Evolutionary conservation across 1,139 yeast genomes (phyloP).

Genomic region (Hemisphaericaspora xylofermentans): DNA sequence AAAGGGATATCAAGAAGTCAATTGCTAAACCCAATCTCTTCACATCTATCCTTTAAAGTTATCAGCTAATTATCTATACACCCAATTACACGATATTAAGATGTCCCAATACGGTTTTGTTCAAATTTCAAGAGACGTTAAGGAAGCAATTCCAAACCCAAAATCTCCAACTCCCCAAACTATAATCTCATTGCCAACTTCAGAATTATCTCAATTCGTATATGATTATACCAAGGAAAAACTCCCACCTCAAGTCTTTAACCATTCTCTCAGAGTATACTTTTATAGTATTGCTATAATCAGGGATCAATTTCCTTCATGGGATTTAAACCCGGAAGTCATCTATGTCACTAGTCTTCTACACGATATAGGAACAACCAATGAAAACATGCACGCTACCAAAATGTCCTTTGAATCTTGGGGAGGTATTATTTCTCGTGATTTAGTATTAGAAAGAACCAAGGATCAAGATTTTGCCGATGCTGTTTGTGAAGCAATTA

Average conservation of each 20-base stretch:
- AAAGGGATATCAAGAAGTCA: no score
- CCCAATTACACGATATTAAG: no score
- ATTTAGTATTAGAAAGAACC: constrained; percentile 26
- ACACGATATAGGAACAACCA: constrained; percentile 40
- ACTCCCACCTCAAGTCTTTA: constrained; percentile 27
- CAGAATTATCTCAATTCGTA: constrained; percentile 21
- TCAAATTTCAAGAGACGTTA: constrained; percentile 30
- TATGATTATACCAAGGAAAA: constrained; percentile 26
- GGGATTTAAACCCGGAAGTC: constrained; percentile 34
- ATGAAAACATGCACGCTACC: constrained; percentile 34
- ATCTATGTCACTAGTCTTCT: constrained; percentile 33
- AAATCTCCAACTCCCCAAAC: constrained; percentile 27
- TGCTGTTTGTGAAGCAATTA: constrained; percentile 40
- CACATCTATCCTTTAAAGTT: no score
- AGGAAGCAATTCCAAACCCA: constrained; percentile 27
- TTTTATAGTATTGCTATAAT: constrained; percentile 35
- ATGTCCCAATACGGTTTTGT: constrained; percentile 36
- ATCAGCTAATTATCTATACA: neutral
- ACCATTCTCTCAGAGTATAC: constrained; percentile 36
- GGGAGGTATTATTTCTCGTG: constrained; percentile 36
- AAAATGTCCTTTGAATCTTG: constrained; percentile 40
- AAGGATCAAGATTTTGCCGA: constrained; percentile 34
- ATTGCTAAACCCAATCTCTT: no score
- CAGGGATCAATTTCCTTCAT: constrained; percentile 35
- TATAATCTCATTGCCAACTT: constrained; percentile 21